phyloP scores from a whole-genome alignment of 805 yeast genomes.

The Candida schatavii region DNA sequence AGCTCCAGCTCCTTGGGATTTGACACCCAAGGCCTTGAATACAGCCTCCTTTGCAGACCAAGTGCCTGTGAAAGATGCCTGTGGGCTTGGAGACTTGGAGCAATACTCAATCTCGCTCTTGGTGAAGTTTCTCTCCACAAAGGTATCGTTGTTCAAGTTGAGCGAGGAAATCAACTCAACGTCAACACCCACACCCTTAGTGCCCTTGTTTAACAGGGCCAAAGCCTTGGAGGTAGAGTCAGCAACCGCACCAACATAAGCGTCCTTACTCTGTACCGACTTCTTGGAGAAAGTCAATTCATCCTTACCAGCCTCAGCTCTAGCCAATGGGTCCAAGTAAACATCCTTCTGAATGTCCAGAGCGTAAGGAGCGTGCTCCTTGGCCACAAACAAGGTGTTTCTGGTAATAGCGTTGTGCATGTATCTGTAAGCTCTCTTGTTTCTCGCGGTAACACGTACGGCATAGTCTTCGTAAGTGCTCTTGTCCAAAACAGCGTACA shows the following conservation, averaged over 20 bases:
- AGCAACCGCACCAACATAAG: slow-evolving; percentile 47
- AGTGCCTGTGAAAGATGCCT: slow-evolving; percentile 92
- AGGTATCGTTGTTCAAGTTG: slow-evolving; percentile 85
- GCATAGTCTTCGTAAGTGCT: slow-evolving; percentile 69
- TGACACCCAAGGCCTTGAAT: slow-evolving; percentile 89
- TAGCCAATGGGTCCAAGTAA: slow-evolving; percentile 93
- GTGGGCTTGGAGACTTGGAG: slow-evolving; percentile 65
- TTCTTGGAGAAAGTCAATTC: slow-evolving; percentile 49
- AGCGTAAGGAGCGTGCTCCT: slow-evolving; percentile 89
- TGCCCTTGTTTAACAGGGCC: slow-evolving; percentile 50
- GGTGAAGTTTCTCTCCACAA: slow-evolving; percentile 91
- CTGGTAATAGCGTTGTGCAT: slow-evolving; percentile 92
- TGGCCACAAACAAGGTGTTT: slow-evolving; percentile 88
- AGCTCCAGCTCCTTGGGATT: slow-evolving; percentile 93
- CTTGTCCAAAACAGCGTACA: slow-evolving; percentile 77
- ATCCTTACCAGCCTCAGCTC: slow-evolving; percentile 50
- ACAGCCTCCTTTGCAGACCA: slow-evolving; percentile 99
- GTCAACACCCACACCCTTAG: slow-evolving; percentile 90
- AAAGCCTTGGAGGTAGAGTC: slow-evolving; percentile 65
- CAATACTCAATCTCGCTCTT: slow-evolving; percentile 77
- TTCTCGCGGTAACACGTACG: slow-evolving; percentile 70
- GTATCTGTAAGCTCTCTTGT: slow-evolving; percentile 88
- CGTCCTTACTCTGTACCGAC: slow-evolving; percentile 44
- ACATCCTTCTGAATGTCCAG: slow-evolving; percentile 87
- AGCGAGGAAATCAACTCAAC: slow-evolving; percentile 84